Percentiles rank a stretch among this genome's conserved stretches.
Evolutionary conservation across 352 stramenopile genomes (phyloP).

Genomic region (Pythium sp.): DNA sequence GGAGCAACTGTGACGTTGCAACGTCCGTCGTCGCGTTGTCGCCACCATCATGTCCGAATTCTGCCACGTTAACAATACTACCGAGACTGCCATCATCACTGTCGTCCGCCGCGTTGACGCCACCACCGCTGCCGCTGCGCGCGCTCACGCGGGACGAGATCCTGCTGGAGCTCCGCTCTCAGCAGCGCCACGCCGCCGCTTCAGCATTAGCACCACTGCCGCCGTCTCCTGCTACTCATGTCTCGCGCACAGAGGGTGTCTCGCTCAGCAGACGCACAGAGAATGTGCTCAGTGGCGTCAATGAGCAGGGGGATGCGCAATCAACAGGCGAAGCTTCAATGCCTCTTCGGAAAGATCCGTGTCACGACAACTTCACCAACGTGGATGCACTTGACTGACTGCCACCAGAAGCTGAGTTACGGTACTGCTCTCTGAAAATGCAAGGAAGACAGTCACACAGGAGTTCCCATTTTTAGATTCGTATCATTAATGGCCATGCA

Average conservation of each 20-base stretch:
- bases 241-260: neutral
- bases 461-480: neutral
- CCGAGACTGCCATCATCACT: neutral
- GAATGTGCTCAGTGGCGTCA: neutral
- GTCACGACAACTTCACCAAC: neutral
- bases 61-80: neutral
- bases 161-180: constrained; percentile 31
- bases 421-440: neutral
- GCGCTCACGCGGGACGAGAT: constrained; percentile 58
- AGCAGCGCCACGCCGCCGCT: neutral
- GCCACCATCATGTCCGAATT: neutral
- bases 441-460: neutral
- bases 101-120: neutral
- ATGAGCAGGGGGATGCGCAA: neutral
- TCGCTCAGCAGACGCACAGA: neutral
- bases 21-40: constrained; percentile 2
- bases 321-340: constrained; percentile 1
- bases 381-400: constrained; percentile 8
- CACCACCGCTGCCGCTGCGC: constrained; percentile 16
- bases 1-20: neutral
- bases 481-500: neutral
- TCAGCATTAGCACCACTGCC: neutral
- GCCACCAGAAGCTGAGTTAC: neutral
- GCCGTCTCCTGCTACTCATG: neutral
- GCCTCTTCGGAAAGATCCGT: neutral